Evolutionary conservation across 352 stramenopile genomes (phyloP).

Genomic region (Thalassiosira ordinaria): DNA sequence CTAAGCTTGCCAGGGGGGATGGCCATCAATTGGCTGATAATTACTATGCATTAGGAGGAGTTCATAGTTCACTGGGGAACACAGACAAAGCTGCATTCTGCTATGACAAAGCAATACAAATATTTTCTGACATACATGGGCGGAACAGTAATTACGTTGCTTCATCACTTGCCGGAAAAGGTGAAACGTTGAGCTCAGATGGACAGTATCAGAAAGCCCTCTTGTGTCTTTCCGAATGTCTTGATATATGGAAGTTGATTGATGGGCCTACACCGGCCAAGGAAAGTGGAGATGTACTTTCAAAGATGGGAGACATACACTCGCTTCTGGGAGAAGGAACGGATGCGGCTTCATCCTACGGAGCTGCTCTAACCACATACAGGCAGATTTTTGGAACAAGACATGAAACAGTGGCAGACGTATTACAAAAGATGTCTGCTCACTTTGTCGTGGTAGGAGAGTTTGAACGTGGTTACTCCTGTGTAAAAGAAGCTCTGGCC

Average conservation of each 20-base stretch:
- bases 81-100: slow-evolving; percentile 62
- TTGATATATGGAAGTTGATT: slow-evolving; percentile 53
- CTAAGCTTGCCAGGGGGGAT: slow-evolving; percentile 33
- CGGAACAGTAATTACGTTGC: slow-evolving; percentile 50
- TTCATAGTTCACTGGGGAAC: slow-evolving; percentile 58
- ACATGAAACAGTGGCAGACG: slow-evolving; percentile 54
- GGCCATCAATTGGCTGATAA: slow-evolving; percentile 58
- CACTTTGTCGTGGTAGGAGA: slow-evolving; percentile 67
- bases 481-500: slow-evolving; percentile 60
- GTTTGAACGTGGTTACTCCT: slow-evolving; percentile 63
- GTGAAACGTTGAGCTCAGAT: slow-evolving; percentile 44
- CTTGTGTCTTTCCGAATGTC: slow-evolving; percentile 52
- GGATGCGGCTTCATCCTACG: slow-evolving; percentile 58
- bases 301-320: slow-evolving; percentile 61
- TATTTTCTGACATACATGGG: slow-evolving; percentile 56
- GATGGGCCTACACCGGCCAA: slow-evolving; percentile 44
- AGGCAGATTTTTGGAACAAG: slow-evolving; percentile 60
- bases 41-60: slow-evolving; percentile 58
- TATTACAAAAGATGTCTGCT: slow-evolving; percentile 58
- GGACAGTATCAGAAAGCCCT: slow-evolving; percentile 55
- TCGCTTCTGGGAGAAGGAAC: slow-evolving; percentile 48
- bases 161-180: slow-evolving; percentile 57
- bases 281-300: slow-evolving; percentile 55
- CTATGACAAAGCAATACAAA: slow-evolving; percentile 60
- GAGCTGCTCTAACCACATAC: slow-evolving; percentile 62